Percentiles rank a stretch among this genome's conserved stretches.
Conservation (phyloP, 202 grass and related monocot genomes). For the Schoenoplectus triqueter region DNA sequence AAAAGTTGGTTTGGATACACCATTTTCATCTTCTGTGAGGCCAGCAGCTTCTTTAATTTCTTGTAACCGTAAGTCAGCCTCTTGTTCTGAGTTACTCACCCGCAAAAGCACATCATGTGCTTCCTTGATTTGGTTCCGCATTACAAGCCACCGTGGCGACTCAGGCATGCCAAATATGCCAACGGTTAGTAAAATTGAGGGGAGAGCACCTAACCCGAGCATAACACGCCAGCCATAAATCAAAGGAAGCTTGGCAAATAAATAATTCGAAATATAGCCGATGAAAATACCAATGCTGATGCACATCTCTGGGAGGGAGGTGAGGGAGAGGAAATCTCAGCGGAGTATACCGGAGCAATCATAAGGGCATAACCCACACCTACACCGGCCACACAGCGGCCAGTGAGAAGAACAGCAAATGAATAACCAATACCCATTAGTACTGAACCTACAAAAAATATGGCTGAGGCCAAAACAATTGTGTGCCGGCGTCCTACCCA, state of each 20-base stretch:
- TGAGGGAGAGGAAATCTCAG: slow-evolving; percentile 58
- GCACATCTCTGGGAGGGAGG: slow-evolving; percentile 57
- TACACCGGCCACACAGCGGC: slow-evolving; percentile 56
- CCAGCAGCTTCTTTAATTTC: slow-evolving; percentile 57
- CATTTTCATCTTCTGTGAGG: slow-evolving; percentile 18
- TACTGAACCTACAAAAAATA: slow-evolving; percentile 53
- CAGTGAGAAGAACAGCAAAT: slow-evolving; percentile 47
- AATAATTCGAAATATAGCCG: slow-evolving; percentile 58
- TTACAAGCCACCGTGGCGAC: slow-evolving; percentile 60
- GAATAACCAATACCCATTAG: slow-evolving; percentile 56
- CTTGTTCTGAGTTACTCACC: slow-evolving; percentile 32
- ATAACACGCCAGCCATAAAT: slow-evolving; percentile 54
- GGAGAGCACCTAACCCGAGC: slow-evolving; percentile 54
- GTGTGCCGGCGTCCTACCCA: slow-evolving; percentile 49
- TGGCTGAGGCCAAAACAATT: slow-evolving; percentile 51
- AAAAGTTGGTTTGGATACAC: neutral
- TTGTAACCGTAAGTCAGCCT: slow-evolving; percentile 46
- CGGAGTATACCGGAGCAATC: slow-evolving; percentile 62
- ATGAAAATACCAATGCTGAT: slow-evolving; percentile 60
- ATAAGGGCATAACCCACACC: slow-evolving; percentile 69
- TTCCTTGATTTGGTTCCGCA: slow-evolving; percentile 36
- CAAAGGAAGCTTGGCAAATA: slow-evolving; percentile 55
- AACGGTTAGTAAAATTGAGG: slow-evolving; percentile 43
- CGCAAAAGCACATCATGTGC: slow-evolving; percentile 37
- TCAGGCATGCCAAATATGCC: slow-evolving; percentile 56